Conservation (phyloP, 441 rosid species). For the Gossypium lobatum region DNA sequence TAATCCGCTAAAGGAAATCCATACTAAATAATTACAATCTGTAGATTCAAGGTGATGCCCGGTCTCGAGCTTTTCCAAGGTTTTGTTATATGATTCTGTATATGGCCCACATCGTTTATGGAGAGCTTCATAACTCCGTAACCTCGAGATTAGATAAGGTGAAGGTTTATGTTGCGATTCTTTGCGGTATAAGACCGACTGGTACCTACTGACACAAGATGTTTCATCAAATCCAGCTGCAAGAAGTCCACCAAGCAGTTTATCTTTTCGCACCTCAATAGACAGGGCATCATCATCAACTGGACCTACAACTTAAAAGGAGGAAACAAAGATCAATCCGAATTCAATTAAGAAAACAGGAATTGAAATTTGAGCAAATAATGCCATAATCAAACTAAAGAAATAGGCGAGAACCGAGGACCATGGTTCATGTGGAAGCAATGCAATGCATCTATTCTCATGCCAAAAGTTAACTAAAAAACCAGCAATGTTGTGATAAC, state of each 20-base stretch:
- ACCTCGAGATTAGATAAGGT: conserved; percentile 36
- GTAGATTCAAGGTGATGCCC: conserved; percentile 17
- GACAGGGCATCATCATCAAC: conserved; percentile 18
- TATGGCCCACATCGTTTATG: conserved; percentile 53
- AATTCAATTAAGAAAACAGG: not conserved
- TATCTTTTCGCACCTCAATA: conserved; percentile 24
- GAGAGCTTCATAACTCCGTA: conserved; percentile 51
- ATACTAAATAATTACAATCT: conserved; percentile 46
- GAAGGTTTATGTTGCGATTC: conserved; percentile 34
- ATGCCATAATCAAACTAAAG: not conserved
- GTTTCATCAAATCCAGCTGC: conserved; percentile 33
- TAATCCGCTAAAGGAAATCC: conserved; percentile 52
- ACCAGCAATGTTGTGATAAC: not conserved
- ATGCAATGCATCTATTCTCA: not conserved
- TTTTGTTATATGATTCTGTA: conserved; percentile 40
- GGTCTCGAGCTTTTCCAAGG: conserved; percentile 30
- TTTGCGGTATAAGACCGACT: conserved; percentile 33
- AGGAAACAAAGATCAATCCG: not conserved
- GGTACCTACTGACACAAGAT: conserved; percentile 50
- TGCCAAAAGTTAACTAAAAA: not conserved
- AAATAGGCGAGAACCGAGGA: not conserved
- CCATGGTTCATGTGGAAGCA: not conserved
- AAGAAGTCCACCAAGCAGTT: conserved; percentile 41
- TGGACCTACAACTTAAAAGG: conserved; percentile 6
- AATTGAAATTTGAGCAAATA: not conserved